Evolutionary conservation across 768 basidiomycete species (phyloP).

Genomic region (Serendipita sp.): DNA sequence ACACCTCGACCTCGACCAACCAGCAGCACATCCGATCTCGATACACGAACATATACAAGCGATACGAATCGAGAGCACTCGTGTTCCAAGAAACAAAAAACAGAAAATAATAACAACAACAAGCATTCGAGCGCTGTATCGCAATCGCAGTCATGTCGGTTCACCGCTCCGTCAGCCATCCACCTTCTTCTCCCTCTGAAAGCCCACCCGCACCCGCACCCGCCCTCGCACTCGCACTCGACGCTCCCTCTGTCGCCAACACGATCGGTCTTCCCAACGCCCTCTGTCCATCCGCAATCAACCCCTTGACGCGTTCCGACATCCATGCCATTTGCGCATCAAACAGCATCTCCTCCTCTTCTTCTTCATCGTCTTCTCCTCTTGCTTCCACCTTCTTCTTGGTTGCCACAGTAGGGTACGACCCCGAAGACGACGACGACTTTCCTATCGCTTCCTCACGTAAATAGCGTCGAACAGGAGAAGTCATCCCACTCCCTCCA

Average conservation of each 20-base stretch:
- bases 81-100: too few species aligned
- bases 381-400: neutral
- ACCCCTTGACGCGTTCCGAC: constrained; percentile 45
- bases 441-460: constrained; percentile 13
- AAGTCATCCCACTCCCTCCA: too few species aligned
- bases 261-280: constrained; percentile 68
- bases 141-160: too few species aligned
- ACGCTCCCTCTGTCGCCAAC: constrained; percentile 2
- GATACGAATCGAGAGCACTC: too few species aligned
- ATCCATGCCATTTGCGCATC: constrained; percentile 72
- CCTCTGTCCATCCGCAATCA: constrained; percentile 67
- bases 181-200: too few species aligned
- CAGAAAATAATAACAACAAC: too few species aligned
- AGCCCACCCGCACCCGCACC: neutral
- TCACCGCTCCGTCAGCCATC: too few species aligned
- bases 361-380: neutral
- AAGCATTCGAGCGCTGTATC: too few species aligned
- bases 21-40: too few species aligned
- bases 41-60: too few species aligned
- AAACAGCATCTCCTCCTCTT: constrained; percentile 24
- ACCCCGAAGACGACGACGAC: constrained; percentile 10
- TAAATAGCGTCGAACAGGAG: neutral
- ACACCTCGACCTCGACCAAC: too few species aligned
- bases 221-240: too few species aligned
- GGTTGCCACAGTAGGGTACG: constrained; percentile 7